A percentile compares a stretch with the other conserved stretches of the same genome.
Conservation (phyloP, 2,329 filamentous ascomycete species). For the Penicillium sp. region DNA sequence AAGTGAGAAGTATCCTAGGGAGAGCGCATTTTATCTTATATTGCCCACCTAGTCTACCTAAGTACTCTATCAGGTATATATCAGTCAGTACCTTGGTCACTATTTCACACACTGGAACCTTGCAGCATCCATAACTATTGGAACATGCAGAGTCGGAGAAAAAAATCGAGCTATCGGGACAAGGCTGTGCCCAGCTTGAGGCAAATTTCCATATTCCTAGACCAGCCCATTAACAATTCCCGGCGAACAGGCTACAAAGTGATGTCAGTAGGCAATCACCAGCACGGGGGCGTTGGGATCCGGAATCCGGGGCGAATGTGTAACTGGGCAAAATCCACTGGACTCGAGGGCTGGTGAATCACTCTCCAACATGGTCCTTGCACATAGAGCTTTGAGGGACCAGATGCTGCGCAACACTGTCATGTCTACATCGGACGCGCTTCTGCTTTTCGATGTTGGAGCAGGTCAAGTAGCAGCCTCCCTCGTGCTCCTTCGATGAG, state of each 20-base stretch:
- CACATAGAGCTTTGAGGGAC: conserved; percentile 17
- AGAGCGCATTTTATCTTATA: too few species aligned
- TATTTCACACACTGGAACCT: too few species aligned
- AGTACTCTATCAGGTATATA: too few species aligned
- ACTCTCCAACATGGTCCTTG: conserved; percentile 12
- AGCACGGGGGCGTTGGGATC: neutral
- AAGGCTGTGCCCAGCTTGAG: too few species aligned
- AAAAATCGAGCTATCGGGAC: too few species aligned
- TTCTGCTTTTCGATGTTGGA: conserved; percentile 35
- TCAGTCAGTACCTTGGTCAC: too few species aligned
- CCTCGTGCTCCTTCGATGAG: neutral
- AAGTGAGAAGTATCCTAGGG: too few species aligned
- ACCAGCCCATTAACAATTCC: neutral
- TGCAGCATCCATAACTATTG: too few species aligned
- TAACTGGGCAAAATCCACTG: neutral
- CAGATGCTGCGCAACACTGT: conserved; percentile 27
- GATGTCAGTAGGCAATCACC: conserved; percentile 35
- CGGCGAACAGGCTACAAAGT: conserved; percentile 11
- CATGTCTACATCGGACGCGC: conserved; percentile 29
- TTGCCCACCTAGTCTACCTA: too few species aligned
- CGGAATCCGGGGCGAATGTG: neutral
- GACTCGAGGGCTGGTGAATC: neutral
- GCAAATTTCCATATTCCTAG: too few species aligned
- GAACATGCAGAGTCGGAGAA: too few species aligned
- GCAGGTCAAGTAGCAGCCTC: conserved; percentile 29